Conservation (phyloP, 148 eudicot species). For the Rhododendron molle region DNA sequence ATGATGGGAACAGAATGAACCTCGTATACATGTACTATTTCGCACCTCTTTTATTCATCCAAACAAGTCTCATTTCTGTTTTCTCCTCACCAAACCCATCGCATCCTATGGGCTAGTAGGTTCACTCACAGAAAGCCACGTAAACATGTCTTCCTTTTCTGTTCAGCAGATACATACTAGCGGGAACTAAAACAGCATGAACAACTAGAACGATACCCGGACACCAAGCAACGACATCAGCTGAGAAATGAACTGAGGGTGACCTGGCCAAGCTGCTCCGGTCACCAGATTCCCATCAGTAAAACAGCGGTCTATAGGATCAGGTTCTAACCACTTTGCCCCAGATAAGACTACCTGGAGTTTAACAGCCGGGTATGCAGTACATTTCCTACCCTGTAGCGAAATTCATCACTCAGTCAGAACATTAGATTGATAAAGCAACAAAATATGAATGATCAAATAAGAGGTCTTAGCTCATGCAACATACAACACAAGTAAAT, state of each 20-base stretch:
- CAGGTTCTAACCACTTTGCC: slow-evolving; percentile 91
- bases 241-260: slow-evolving; percentile 88
- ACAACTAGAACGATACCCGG: slow-evolving; percentile 49
- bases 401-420: background rate
- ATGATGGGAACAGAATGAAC: too few species aligned
- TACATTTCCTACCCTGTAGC: slow-evolving; percentile 86
- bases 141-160: background rate
- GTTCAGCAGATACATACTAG: background rate
- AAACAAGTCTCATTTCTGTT: background rate
- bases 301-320: slow-evolving; percentile 81
- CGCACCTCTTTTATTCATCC: background rate
- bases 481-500: too few species aligned
- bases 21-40: too few species aligned
- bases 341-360: slow-evolving; percentile 73
- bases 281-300: slow-evolving; percentile 96
- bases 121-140: background rate
- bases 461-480: too few species aligned
- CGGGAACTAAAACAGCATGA: background rate
- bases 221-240: slow-evolving; percentile 71
- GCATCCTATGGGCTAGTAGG: background rate
- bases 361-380: slow-evolving; percentile 96
- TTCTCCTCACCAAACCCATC: background rate
- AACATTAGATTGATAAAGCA: background rate
- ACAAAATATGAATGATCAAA: too few species aligned
- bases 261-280: slow-evolving; percentile 99